Evolutionary conservation across 1,284 basidiomycete genomes (phyloP), one percentile per base, ranked within the genome.

Genomic region (Trametes hirsuta): DNA sequence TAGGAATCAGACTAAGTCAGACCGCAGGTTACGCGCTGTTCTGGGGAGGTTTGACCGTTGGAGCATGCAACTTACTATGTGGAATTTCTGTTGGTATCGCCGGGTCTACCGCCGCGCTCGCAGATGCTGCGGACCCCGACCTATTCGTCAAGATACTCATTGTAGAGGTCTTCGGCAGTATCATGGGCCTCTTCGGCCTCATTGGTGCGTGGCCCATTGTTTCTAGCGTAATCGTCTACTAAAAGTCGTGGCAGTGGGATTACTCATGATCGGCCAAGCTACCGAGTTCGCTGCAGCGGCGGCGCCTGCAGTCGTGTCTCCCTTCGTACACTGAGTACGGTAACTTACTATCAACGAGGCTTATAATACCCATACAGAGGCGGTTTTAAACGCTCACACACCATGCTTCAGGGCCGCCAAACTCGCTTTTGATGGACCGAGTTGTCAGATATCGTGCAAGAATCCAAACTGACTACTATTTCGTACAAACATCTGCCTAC

Each of bases 61-160:
- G 93, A 15, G 71, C 86, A 5, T 97, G 95, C 77, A 97, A 97
- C 75, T 83, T 97, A n/a, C 82, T 98, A 22, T 97, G 95, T 65
- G 95, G 95, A 67, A 77, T 97, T 62, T 91, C 87, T 15, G 95
- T 97, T 53, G 95, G 95, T 30, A 84, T 97, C 68, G 94, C 93
- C 2, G 95, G 95, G 2, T 93, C 94, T 2, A 97, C 93, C 15
- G 95, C 95, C 12, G 95, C 95, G 0, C 79, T 97, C 46, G 88
- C 93, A 14, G 95, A 98, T 72, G 95, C 95, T 21, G 91, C 95
- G 15, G 95, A 98, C 75, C 94, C 95, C 5, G 85, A 88, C 55
- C 76, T 97, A 34, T 97, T 98, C 70, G 94, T 97, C 74, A 97
- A 96, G 77, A 93, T 97, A 63, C 85, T 97, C 58, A 89, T 98